These are phyloP conservation scores for Zygosaccharomyces bisporus DNA, from an alignment of 805 yeast species.

Conservation along the genomic window DNA sequence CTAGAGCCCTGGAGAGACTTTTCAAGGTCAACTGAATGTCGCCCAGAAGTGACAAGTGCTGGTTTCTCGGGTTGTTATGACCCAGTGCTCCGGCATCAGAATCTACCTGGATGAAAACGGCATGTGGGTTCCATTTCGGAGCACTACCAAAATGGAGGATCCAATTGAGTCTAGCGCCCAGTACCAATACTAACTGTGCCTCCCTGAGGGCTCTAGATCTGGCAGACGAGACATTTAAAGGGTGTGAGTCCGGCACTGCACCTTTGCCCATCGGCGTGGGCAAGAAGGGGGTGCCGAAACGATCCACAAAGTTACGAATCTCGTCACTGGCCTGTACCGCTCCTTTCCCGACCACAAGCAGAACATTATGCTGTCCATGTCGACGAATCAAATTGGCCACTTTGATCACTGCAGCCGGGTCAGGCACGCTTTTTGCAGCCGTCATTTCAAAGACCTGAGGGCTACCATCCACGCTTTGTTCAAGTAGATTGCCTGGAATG, in stretches of 20 bases:
- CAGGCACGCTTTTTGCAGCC: conserved; percentile 16
- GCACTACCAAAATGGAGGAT: conserved; percentile 62
- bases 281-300: conserved; percentile 50
- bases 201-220: conserved; percentile 53
- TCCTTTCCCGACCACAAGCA: conserved; percentile 65
- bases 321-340: conserved; percentile 45
- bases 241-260: conserved; percentile 48
- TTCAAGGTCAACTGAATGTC: conserved; percentile 45
- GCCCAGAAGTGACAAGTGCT: conserved; percentile 49
- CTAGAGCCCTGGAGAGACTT: conserved; percentile 35
- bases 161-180: conserved; percentile 74
- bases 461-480: conserved; percentile 9
- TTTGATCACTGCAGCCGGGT: conserved; percentile 17
- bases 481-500: conserved; percentile 58
- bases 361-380: conserved; percentile 43
- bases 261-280: conserved; percentile 85
- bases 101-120: conserved; percentile 56
- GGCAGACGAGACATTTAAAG: conserved; percentile 56
- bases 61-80: conserved; percentile 36
- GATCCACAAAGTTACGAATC: conserved; percentile 41
- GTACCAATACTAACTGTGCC: conserved; percentile 56
- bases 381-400: conserved; percentile 37
- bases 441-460: not conserved
- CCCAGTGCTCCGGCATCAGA: conserved; percentile 52
- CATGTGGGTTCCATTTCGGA: conserved; percentile 48